Percentiles rank a stretch among this genome's conserved stretches.
Conservation (phyloP, 2,329 filamentous ascomycete genomes). For the Nothomitra cinnamomea region DNA sequence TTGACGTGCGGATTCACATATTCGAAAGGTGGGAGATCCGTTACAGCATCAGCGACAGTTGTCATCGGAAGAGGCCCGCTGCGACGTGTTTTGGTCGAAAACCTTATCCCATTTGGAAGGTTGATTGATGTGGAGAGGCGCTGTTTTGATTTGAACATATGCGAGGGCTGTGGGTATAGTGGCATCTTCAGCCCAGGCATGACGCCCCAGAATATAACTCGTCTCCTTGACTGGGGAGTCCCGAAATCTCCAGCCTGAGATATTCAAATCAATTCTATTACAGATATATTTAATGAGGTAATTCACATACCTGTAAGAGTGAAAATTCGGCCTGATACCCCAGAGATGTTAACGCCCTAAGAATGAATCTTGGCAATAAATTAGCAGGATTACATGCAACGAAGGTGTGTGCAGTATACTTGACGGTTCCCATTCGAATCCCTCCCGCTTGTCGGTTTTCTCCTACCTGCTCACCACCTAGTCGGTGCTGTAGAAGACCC, state of each 20-base stretch:
- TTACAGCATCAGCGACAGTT: conserved; percentile 1
- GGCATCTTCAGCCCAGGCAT: background rate
- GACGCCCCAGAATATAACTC: conserved; percentile 3
- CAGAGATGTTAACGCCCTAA: background rate
- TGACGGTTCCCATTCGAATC: conserved; percentile 1
- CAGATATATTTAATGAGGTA: background rate
- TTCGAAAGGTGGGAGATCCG: conserved; percentile 1
- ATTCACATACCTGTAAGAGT: background rate
- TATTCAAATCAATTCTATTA: background rate
- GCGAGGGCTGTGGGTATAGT: background rate
- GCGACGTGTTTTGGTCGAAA: conserved; percentile 1
- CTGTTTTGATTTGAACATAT: background rate
- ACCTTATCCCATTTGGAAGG: background rate
- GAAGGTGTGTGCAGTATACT: background rate
- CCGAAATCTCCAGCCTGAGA: background rate
- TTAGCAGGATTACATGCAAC: background rate
- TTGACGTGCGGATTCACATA: conserved; percentile 2
- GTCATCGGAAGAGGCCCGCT: background rate
- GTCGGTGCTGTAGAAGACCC: background rate
- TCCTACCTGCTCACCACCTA: background rate
- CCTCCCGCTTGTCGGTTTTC: background rate
- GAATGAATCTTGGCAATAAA: background rate
- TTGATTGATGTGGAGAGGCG: background rate
- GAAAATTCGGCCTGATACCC: conserved; percentile 1
- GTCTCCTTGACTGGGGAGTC: background rate